Percentiles rank a stretch among this genome's conserved stretches.
phyloP scores from a whole-genome alignment of 305 asterid genomes.

The Salvia sclarea region DNA sequence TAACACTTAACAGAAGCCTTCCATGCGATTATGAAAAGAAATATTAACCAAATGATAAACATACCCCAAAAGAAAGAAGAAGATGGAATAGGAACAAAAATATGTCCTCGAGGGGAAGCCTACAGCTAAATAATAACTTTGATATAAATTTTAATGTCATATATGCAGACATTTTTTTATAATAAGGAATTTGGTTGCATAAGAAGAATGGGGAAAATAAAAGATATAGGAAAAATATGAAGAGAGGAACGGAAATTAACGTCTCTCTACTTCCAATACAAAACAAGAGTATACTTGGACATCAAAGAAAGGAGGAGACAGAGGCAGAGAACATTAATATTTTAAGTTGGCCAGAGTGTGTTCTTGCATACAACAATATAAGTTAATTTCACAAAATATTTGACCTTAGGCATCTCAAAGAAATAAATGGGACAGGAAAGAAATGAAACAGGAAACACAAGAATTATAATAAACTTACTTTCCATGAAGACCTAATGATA shows the following conservation, averaged over 20 bases:
- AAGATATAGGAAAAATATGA: background rate
- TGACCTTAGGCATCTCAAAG: background rate
- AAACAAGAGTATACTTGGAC: background rate
- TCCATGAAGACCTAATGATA: constrained; percentile 56
- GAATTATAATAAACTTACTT: constrained; percentile 52
- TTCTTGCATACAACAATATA: background rate
- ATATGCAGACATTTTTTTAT: background rate
- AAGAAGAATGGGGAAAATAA: background rate
- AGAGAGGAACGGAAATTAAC: background rate
- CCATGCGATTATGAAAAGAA: background rate
- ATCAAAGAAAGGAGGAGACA: background rate
- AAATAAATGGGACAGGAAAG: background rate
- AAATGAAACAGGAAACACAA: background rate
- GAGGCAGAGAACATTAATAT: background rate
- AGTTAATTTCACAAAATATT: background rate
- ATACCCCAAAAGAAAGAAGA: background rate
- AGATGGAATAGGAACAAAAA: background rate
- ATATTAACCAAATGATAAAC: background rate
- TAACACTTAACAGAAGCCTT: background rate
- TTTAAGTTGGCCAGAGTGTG: background rate
- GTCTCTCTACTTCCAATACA: background rate
- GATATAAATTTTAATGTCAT: background rate
- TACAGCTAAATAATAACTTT: background rate
- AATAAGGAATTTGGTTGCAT: background rate
- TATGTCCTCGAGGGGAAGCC: background rate